A percentile compares a stretch with the other conserved stretches of the same genome.
Evolutionary conservation across 2,329 filamentous ascomycete species (phyloP).

Genomic region (Talaromyces sp.): DNA sequence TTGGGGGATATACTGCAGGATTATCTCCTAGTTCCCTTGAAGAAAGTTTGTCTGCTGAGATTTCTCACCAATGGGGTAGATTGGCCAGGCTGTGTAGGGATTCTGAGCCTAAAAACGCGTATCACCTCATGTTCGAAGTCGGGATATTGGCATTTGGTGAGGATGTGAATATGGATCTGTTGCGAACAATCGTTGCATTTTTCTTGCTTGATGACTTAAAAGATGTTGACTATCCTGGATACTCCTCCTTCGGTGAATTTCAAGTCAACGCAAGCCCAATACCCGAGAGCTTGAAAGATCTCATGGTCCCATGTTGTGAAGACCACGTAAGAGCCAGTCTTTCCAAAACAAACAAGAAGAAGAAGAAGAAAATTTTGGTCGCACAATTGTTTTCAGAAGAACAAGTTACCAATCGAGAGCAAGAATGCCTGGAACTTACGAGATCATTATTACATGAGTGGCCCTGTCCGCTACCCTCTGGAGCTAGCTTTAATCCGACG

Average conservation of each 20-base stretch:
- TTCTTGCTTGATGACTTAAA: constrained; percentile 24
- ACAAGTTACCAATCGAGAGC: not conserved
- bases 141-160: constrained; percentile 41
- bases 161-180: constrained; percentile 33
- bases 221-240: not conserved
- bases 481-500: constrained; percentile 19
- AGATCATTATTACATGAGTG: constrained; percentile 42
- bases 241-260: not conserved
- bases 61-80: constrained; percentile 41
- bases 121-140: constrained; percentile 44
- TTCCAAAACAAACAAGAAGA: constrained; percentile 25
- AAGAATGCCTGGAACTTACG: constrained; percentile 37
- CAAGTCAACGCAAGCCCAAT: not conserved
- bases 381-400: constrained; percentile 16
- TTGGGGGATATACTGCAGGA: constrained; percentile 36
- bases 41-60: constrained; percentile 36
- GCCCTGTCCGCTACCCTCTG: constrained; percentile 37
- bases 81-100: constrained; percentile 36
- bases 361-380: constrained; percentile 16
- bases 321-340: constrained; percentile 24
- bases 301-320: not conserved
- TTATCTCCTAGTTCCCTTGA: constrained; percentile 32
- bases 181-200: constrained; percentile 46
- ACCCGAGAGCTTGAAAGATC: not conserved
- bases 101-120: constrained; percentile 12